These are phyloP conservation scores for Penicillium rolfsii DNA, from an alignment of 2,329 filamentous ascomycete species.

Conservation along the genomic window DNA sequence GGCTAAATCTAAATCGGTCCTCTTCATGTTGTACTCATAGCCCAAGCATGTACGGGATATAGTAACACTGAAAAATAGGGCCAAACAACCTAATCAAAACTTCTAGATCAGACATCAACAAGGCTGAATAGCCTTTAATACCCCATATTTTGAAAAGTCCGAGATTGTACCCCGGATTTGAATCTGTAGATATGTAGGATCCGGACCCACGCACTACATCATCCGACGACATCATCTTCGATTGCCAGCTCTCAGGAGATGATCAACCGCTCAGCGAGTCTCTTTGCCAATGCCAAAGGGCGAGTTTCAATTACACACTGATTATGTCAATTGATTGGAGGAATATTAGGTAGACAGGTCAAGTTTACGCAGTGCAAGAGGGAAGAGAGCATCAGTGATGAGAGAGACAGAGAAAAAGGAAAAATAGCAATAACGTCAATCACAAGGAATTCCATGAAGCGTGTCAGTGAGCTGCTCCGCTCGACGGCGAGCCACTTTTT, in stretches of 20 bases:
- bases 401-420: slow-evolving; percentile 21
- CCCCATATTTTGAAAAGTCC: background rate
- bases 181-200: background rate
- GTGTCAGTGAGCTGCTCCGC: slow-evolving; percentile 32
- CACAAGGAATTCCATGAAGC: slow-evolving; percentile 41
- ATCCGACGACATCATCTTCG: background rate
- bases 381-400: slow-evolving; percentile 21
- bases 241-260: slow-evolving; percentile 5
- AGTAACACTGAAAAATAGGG: background rate
- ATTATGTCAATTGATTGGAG: slow-evolving; percentile 34
- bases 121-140: background rate
- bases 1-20: no score
- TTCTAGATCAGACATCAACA: background rate
- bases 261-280: background rate
- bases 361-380: slow-evolving; percentile 23
- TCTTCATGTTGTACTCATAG: no score
- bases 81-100: background rate
- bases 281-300: slow-evolving; percentile 2
- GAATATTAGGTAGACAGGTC: slow-evolving; percentile 31
- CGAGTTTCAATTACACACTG: slow-evolving; percentile 23
- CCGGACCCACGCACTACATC: background rate
- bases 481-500: slow-evolving; percentile 37
- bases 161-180: background rate
- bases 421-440: slow-evolving; percentile 35
- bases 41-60: background rate